Evolutionary conservation across 176 grass and related monocot genomes (phyloP), one percentile per base, ranked within the genome.

Genomic region (Dactylis glomerata): DNA sequence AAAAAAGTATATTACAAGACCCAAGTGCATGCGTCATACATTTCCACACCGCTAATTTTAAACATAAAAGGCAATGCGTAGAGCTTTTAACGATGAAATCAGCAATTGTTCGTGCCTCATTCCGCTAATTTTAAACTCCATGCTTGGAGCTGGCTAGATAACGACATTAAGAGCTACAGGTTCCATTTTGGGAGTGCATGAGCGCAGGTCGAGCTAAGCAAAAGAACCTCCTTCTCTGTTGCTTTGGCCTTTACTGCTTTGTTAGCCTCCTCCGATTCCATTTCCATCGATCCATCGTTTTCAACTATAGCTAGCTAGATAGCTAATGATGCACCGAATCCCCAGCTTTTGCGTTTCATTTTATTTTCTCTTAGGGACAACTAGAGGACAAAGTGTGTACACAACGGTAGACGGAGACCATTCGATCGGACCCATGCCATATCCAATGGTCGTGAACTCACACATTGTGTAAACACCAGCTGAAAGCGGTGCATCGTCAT

Each of bases 241-340:
- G 70, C 26, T 73, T 73, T 73, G 7, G 70, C 70, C 70, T 73
- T 73, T 73, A 49, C 24, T 49, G 4, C 70, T 73, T 73, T 73
- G 70, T 73, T 73, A 20, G 70, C 44, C 26, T 10, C 42, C 42
- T 73, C 44, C 15, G 42, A 31, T 73, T 49, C 44, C 70, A 73
- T 73, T 28, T 46, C 41, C 41, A 46, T 28, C 6, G 41, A 17
- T 17, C 6, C 69, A 46, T 73, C 44, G 7, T 26, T 73, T 73
- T 49, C 70, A 31, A 9, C 68, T 72, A 17, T 42, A 42, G 40
- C 24, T 73, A 46, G 69, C 23, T 46, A 10, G 23, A n/a, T 46
- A 47, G 24, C 42, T 73, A 30, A 19, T 73, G 70, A 49, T 46
- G 70, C 70, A 47, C 42, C 70, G 42, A 47, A 73, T 49, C 26